phyloP scores from a whole-genome alignment of 1,284 basidiomycete species.

The Ustilago lituana region DNA sequence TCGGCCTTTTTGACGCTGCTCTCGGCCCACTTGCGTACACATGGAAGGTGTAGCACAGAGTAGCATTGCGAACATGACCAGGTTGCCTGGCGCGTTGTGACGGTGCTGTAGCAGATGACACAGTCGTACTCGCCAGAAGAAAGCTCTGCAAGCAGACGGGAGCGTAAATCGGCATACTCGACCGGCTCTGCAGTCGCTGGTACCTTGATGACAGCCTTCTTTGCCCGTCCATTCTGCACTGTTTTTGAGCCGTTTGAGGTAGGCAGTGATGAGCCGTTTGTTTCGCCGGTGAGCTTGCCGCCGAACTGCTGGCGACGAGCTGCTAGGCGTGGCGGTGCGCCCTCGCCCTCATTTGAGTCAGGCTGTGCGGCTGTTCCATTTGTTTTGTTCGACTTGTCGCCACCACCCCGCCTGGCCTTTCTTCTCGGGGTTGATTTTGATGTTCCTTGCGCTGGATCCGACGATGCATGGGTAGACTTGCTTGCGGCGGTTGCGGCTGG shows the following conservation, averaged over 20 bases:
- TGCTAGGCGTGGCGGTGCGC: constrained; percentile 16
- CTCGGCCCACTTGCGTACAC: constrained; percentile 64
- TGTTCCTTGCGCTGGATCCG: background rate
- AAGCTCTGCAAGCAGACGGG: constrained; percentile 61
- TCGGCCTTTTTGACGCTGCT: constrained; percentile 62
- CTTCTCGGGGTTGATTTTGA: constrained; percentile 6
- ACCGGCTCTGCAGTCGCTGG: constrained; percentile 30
- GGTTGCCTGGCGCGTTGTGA: constrained; percentile 53
- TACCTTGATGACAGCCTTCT: constrained; percentile 28
- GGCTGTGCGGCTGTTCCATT: constrained; percentile 1
- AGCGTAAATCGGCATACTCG: constrained; percentile 61
- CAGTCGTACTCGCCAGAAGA: constrained; percentile 63
- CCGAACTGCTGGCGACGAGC: constrained; percentile 49
- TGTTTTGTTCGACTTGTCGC: constrained; percentile 9
- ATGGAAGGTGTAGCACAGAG: constrained; percentile 61
- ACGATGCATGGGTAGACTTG: background rate
- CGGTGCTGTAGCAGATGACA: constrained; percentile 62
- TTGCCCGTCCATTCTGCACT: constrained; percentile 19
- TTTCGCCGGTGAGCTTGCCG: constrained; percentile 45
- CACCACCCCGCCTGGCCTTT: constrained; percentile 8
- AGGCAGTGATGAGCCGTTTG: background rate
- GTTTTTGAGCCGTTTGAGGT: constrained; percentile 5
- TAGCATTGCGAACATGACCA: constrained; percentile 66
- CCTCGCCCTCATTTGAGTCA: background rate
- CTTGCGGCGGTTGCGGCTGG: background rate